phyloP scores from a whole-genome alignment of 2,329 filamentous ascomycete genomes.

The Elsinoe arachidis region DNA sequence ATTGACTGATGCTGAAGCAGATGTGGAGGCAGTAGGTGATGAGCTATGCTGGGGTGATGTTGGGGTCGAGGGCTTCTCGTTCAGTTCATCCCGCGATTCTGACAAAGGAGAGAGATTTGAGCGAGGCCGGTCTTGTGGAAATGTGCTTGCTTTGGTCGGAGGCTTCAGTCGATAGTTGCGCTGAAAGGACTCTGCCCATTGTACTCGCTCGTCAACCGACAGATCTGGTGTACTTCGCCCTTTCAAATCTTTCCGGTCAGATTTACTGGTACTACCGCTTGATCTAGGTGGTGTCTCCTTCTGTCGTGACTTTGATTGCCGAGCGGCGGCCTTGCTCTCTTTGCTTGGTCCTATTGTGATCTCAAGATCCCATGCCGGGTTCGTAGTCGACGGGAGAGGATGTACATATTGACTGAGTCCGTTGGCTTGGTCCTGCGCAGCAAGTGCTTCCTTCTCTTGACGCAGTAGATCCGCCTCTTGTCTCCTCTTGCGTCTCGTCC shows the following conservation, averaged over 20 bases:
- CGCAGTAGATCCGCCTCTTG: conserved; percentile 61
- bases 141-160: neutral
- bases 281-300: conserved; percentile 30
- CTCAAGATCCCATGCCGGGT: conserved; percentile 81
- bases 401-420: conserved; percentile 56
- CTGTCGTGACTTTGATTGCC: conserved; percentile 33
- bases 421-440: conserved; percentile 7
- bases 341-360: conserved; percentile 63
- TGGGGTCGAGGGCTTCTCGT: neutral
- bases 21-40: conserved; percentile 8
- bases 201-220: conserved; percentile 9
- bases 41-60: neutral
- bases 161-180: conserved; percentile 45
- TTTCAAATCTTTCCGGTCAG: conserved; percentile 6
- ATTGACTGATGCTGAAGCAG: neutral
- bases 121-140: neutral
- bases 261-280: conserved; percentile 14
- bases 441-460: conserved; percentile 52
- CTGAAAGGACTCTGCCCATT: conserved; percentile 22
- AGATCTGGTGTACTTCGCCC: conserved; percentile 2
- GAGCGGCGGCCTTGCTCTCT: conserved; percentile 25
- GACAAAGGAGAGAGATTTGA: neutral
- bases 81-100: neutral
- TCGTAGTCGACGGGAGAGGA: conserved; percentile 74
- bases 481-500: conserved; percentile 60